Evolutionary conservation across 2,329 filamentous ascomycete species (phyloP), one percentile per base, ranked within the genome.

Genomic region (Aphanocladium album): DNA sequence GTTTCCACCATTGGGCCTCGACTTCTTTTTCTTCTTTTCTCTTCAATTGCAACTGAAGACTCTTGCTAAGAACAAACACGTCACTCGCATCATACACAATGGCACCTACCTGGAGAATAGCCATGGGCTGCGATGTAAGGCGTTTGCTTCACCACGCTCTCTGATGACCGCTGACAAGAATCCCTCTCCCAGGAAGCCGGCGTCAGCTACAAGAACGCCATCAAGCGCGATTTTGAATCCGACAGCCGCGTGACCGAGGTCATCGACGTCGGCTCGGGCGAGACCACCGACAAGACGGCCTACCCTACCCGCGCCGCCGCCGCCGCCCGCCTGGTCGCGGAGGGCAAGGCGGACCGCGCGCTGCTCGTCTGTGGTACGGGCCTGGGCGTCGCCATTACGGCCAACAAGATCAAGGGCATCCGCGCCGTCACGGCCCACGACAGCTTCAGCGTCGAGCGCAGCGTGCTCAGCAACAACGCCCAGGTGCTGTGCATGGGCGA

Each of bases 361-460:
- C 80, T 96, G 41, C 77, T 92, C 46, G 90, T 96, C 77, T 96
- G 91, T 76, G 91, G 91, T 2, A 96, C 91, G 0, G 91, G 91
- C 0, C 82, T 96, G 8, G 91, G 91, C 21, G 91, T 96, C 8
- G 91, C 91, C 67, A 96, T 96, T 71, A 79, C 85, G n/a, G 91
- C 91, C 66, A 96, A 96, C 81, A 96, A 96, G 74, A 86, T 96
- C 65, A 88, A 86, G 60, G 91, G 91, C 6, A 85, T 96, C 63
- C 81, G 91, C 25, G 91, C 91, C n/a, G 91, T 96, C 19, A 96
- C 91, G 5, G 91, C 91, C 1, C 91, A 96, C 73, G 91, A 96
- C 72, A 88, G 86, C 66, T 96, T 93, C 79, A 88, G 83, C 60
- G 90, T 96, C 6, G 91, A 96, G 80, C 79, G 90, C 54, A 86